These are phyloP conservation scores for Trichoderma harzianum DNA, from an alignment of 2,329 filamentous ascomycete species.

Conservation along the genomic window DNA sequence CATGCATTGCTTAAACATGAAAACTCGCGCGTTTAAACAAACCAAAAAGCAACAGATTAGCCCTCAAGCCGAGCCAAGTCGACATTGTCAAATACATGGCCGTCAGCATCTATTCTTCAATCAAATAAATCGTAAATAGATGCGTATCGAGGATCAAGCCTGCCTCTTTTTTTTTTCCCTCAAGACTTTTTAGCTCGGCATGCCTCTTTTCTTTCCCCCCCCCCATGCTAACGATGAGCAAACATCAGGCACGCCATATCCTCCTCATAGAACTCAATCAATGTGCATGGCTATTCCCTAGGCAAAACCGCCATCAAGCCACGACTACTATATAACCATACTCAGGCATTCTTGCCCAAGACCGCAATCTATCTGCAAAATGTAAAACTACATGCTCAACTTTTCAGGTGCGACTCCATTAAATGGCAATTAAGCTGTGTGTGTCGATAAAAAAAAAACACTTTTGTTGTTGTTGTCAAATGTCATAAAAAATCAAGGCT, in stretches of 20 bases:
- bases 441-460: background rate
- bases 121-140: background rate
- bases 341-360: background rate
- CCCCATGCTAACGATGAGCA: background rate
- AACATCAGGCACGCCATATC: background rate
- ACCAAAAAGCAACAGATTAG: background rate
- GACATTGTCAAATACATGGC: background rate
- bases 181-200: background rate
- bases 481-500: background rate
- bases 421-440: background rate
- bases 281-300: background rate
- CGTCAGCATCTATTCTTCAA: background rate
- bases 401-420: background rate
- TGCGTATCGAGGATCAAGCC: background rate
- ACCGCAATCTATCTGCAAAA: background rate
- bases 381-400: background rate
- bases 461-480: background rate
- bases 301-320: background rate
- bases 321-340: background rate
- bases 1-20: background rate
- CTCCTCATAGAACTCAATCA: background rate
- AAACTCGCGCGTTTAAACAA: background rate
- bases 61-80: background rate
- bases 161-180: background rate
- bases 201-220: background rate